These are phyloP conservation scores for Peniophora sp. DNA, from an alignment of 1,284 basidiomycete species.

Conservation along the genomic window DNA sequence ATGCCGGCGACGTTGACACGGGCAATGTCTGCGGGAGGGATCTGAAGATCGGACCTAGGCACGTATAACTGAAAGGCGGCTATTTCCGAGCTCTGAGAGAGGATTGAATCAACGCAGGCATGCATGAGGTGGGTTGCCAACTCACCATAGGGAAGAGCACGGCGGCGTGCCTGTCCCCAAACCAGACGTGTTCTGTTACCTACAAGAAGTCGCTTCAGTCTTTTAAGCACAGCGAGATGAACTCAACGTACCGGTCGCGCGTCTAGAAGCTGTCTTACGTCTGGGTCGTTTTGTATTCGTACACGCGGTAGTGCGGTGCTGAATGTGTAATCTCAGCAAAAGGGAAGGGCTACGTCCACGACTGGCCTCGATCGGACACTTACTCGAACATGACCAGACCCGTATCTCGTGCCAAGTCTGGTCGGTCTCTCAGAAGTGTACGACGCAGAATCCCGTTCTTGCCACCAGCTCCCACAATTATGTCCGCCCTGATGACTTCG, in stretches of 20 bases:
- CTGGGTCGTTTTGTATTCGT: conserved; percentile 25
- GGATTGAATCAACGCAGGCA: not conserved
- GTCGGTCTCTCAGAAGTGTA: conserved; percentile 18
- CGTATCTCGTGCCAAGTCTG: conserved; percentile 11
- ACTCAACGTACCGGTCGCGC: conserved; percentile 18
- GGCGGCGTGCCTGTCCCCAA: conserved; percentile 11
- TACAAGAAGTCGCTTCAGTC: conserved; percentile 18
- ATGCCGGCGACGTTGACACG: conserved; percentile 10
- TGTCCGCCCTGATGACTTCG: conserved; percentile 37
- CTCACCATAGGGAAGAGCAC: conserved; percentile 28
- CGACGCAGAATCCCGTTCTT: conserved; percentile 26
- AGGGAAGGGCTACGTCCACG: too few relatives aligned
- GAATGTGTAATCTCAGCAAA: not conserved
- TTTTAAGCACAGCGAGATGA: conserved; percentile 22
- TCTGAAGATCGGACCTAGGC: conserved; percentile 6
- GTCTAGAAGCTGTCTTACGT: conserved; percentile 31
- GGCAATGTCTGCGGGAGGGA: conserved; percentile 9
- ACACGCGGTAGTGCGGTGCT: conserved; percentile 1
- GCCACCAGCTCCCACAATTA: conserved; percentile 65
- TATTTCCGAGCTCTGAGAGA: conserved; percentile 15
- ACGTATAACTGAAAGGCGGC: conserved; percentile 20
- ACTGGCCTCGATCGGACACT: conserved; percentile 12
- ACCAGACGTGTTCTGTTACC: conserved; percentile 11
- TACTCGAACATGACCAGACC: conserved; percentile 37
- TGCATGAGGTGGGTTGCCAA: not conserved